Evolutionary conservation across 2,329 filamentous ascomycete genomes (phyloP).

Genomic region (Lithohypha guttulata): DNA sequence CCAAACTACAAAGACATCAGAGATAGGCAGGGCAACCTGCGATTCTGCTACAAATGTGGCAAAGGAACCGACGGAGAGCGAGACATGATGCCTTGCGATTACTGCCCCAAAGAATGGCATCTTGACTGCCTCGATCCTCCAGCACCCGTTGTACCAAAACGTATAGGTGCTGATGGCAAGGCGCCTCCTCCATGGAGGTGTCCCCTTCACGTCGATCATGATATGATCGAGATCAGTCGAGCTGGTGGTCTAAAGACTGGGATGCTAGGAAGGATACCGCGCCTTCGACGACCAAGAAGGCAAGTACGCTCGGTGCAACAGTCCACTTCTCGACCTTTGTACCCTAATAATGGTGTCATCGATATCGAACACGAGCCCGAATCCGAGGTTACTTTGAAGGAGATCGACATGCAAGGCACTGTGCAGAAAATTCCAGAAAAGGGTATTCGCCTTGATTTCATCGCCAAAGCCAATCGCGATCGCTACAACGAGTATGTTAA

Average conservation of each 20-base stretch:
- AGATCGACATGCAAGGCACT: slow-evolving; percentile 47
- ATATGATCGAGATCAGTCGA: slow-evolving; percentile 47
- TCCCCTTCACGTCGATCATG: slow-evolving; percentile 72
- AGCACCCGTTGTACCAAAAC: slow-evolving; percentile 62
- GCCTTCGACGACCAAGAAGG: slow-evolving; percentile 40
- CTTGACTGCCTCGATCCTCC: slow-evolving; percentile 85
- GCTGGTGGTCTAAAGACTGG: slow-evolving; percentile 30
- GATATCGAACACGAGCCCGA: slow-evolving; percentile 54
- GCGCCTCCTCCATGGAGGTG: slow-evolving; percentile 72
- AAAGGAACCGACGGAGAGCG: slow-evolving; percentile 46
- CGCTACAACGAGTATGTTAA: slow-evolving; percentile 24
- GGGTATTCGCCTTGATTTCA: slow-evolving; percentile 62
- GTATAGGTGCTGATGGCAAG: slow-evolving; percentile 32
- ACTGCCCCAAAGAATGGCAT: slow-evolving; percentile 76
- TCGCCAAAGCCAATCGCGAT: slow-evolving; percentile 47
- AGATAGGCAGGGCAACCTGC: slow-evolving; percentile 61
- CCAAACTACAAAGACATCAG: slow-evolving; percentile 57
- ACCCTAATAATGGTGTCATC: slow-evolving; percentile 56
- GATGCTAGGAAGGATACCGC: slow-evolving; percentile 29
- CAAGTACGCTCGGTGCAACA: slow-evolving; percentile 40
- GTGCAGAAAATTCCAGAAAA: slow-evolving; percentile 53
- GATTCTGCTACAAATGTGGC: slow-evolving; percentile 69
- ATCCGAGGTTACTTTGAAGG: slow-evolving; percentile 39
- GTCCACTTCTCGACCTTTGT: slow-evolving; percentile 26
- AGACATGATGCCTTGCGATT: slow-evolving; percentile 76